Percentiles rank a stretch among this genome's conserved stretches.
Evolutionary conservation across 1,139 yeast species (phyloP).

Genomic region (Sugiyamaella grinbergsii): DNA sequence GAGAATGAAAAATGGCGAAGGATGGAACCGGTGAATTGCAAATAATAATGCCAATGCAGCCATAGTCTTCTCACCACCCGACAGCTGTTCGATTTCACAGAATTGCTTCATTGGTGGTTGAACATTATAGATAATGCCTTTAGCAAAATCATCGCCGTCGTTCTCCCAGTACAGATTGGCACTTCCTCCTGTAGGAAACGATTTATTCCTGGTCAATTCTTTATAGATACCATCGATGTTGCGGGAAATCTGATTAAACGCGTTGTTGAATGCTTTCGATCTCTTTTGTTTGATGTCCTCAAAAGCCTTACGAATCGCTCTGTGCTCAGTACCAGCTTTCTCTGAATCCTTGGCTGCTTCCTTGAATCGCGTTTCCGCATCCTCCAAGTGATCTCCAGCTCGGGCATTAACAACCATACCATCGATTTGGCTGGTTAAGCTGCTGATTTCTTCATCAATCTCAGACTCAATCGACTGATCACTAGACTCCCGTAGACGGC

Average conservation of each 20-base stretch:
- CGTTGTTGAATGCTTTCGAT: constrained; percentile 62
- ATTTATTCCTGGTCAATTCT: constrained; percentile 68
- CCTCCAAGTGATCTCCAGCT: constrained; percentile 74
- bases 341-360: constrained; percentile 68
- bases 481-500: constrained; percentile 45
- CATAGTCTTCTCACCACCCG: constrained; percentile 97
- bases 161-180: constrained; percentile 87
- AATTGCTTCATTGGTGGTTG: constrained; percentile 97
- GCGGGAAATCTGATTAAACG: constrained; percentile 73
- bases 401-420: constrained; percentile 75
- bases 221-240: constrained; percentile 81
- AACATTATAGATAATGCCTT: constrained; percentile 87
- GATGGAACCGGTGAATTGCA: constrained; percentile 88
- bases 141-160: constrained; percentile 71
- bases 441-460: constrained; percentile 52
- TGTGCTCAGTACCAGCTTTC: constrained; percentile 57
- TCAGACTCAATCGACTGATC: constrained; percentile 43
- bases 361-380: constrained; percentile 62
- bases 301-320: constrained; percentile 60
- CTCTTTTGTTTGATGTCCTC: constrained; percentile 62
- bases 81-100: constrained; percentile 86
- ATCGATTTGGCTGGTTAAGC: constrained; percentile 59
- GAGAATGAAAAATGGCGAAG: constrained; percentile 92
- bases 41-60: constrained; percentile 92
- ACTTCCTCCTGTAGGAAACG: constrained; percentile 77